phyloP scores from a whole-genome alignment of 805 yeast genomes.

The Lipomyces mesembrius region DNA sequence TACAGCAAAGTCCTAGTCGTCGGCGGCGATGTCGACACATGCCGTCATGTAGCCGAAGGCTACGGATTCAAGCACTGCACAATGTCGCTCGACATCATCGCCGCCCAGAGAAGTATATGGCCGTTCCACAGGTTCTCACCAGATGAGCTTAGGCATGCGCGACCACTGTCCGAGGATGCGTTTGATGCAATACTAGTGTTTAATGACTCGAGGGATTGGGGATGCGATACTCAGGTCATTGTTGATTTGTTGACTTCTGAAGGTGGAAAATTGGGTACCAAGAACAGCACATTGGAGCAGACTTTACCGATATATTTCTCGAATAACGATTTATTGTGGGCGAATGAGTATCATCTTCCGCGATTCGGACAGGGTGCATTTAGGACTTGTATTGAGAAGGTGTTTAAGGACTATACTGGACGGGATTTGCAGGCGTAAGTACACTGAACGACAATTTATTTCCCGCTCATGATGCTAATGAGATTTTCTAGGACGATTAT shows the following conservation, averaged over 20 bases:
- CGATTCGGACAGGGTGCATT: constrained; percentile 93
- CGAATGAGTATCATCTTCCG: constrained; percentile 75
- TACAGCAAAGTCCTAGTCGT: constrained; percentile 73
- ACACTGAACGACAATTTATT: not conserved
- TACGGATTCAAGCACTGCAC: constrained; percentile 79
- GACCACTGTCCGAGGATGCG: constrained; percentile 45
- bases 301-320: constrained; percentile 32
- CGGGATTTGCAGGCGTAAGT: constrained; percentile 47
- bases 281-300: constrained; percentile 45
- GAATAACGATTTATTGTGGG: constrained; percentile 79
- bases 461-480: not conserved
- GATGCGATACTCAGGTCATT: constrained; percentile 79
- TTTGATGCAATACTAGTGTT: constrained; percentile 82
- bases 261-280: constrained; percentile 67
- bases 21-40: constrained; percentile 75
- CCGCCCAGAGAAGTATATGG: constrained; percentile 59
- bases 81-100: constrained; percentile 72
- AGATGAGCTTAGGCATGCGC: constrained; percentile 54
- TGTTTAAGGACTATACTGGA: constrained; percentile 63
- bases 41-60: constrained; percentile 69
- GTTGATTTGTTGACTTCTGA: constrained; percentile 70
- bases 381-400: constrained; percentile 61
- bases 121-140: constrained; percentile 66
- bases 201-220: constrained; percentile 89
- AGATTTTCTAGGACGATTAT: constrained; percentile 54